phyloP scores from a whole-genome alignment of 208 protist species.

The Acanthamoeba quina region DNA sequence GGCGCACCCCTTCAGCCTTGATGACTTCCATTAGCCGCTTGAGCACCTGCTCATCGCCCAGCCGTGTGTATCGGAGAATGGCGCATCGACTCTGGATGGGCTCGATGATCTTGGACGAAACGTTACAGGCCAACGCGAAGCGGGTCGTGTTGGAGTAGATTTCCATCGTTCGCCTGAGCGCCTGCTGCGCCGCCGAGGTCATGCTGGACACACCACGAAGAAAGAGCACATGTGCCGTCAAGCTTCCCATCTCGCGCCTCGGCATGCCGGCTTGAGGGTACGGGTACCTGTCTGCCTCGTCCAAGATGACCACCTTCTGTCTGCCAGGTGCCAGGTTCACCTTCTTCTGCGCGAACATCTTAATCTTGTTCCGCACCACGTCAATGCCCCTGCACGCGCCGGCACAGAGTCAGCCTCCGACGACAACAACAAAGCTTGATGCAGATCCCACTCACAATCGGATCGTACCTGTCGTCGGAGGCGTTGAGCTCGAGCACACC shows the following conservation, averaged over 20 bases:
- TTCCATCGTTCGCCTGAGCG: constrained; percentile 99
- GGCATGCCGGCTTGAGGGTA: constrained; percentile 79
- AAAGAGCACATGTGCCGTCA: constrained; percentile 86
- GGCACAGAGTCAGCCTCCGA: neutral
- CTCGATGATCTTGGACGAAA: constrained; percentile 99
- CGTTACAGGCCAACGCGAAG: constrained; percentile 99
- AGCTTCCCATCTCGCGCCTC: neutral
- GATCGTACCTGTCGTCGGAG: constrained; percentile 94
- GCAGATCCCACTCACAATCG: neutral
- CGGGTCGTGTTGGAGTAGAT: constrained; percentile 97
- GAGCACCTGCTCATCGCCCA: constrained; percentile 93
- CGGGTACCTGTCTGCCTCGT: constrained; percentile 97
- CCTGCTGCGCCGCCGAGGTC: constrained; percentile 98
- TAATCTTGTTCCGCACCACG: constrained; percentile 98
- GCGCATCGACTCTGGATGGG: constrained; percentile 97
- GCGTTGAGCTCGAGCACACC: constrained; percentile 99
- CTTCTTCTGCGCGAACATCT: constrained; percentile 96
- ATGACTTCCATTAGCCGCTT: constrained; percentile 95
- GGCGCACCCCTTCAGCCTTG: constrained; percentile 90
- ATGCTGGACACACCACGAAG: constrained; percentile 89
- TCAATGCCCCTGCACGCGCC: constrained; percentile 94
- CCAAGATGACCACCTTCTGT: constrained; percentile 99
- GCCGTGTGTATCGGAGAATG: constrained; percentile 91
- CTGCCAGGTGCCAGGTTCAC: constrained; percentile 86
- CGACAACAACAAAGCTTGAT: no score